phyloP scores from a whole-genome alignment of 139 green algal species.

The Chlorella sp. region DNA sequence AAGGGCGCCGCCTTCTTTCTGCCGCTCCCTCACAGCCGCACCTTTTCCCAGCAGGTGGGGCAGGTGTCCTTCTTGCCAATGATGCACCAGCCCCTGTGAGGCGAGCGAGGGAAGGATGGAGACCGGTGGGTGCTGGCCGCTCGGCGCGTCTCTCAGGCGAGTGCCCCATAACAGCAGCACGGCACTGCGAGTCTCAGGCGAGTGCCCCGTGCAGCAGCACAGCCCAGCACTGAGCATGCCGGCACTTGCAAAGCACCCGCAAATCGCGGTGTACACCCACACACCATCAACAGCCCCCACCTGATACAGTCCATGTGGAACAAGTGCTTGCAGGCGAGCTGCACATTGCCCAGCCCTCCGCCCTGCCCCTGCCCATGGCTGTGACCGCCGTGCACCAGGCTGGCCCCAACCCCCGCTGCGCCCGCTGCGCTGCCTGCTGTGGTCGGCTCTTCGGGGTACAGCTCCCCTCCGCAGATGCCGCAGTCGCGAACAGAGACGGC shows the following conservation, averaged over 20 bases:
- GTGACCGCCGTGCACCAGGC: neutral
- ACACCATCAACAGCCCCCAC: neutral
- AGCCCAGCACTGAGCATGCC: neutral
- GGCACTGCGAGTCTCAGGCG: neutral
- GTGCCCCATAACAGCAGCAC: too few relatives aligned
- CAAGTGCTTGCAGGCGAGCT: conserved; percentile 88
- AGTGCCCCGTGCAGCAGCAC: neutral
- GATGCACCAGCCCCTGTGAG: conserved; percentile 79
- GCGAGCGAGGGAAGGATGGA: neutral
- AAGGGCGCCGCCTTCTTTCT: too few relatives aligned
- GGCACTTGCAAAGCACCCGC: neutral
- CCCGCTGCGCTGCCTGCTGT: neutral
- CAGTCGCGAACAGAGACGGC: conserved; percentile 64
- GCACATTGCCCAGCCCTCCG: conserved; percentile 26
- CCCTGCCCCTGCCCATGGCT: conserved; percentile 27
- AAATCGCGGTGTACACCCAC: too few relatives aligned
- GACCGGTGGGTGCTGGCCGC: neutral
- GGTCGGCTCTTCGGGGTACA: conserved; percentile 30
- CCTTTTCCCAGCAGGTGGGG: conserved; percentile 78
- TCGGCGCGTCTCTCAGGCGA: too few relatives aligned
- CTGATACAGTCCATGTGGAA: conserved; percentile 89
- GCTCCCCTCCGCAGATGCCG: conserved; percentile 79
- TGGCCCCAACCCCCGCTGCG: neutral
- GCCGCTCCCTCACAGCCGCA: neutral
- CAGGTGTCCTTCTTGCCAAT: conserved; percentile 87